Base-by-base conservation (phyloP, 1,284 basidiomycete species). In the Papiliotrema nemorosa region DNA sequence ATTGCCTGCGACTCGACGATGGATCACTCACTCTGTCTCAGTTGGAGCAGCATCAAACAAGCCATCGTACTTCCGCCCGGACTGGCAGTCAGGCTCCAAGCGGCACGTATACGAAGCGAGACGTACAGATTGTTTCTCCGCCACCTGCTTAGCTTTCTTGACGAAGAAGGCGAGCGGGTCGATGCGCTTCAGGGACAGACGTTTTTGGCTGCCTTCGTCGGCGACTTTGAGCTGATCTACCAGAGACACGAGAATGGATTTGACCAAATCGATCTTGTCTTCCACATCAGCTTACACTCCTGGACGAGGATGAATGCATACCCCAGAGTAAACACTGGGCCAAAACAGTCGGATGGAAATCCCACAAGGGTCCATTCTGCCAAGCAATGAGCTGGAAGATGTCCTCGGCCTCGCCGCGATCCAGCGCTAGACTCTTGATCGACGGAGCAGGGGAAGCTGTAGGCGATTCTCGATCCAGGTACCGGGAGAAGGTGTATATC, bases 281-380 rank as follows among this genome's bases (percentile, higher is more conserved):
- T 62, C 1, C 49, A 37, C 46, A 31, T 7, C 13, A 38, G 45
- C 31, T 49, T 47, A 22, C 33, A 29, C 13, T 27, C 44, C 13
- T 37, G 12, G n/a, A n/a, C n/a, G 20, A 16, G n/a, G 41, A 14
- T 5, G 45, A 49, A 22, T 33, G 16, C 82, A 54, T 58, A 92
- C 90, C 85, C 89, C 91, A 93, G 13, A 93, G 75, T 37, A 96
- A 77, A 64, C 88, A 91, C 64, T 94, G 92, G n/a, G 90, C 76
- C 13, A 96, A 72, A 79, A 93, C 86, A 61, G 92, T 89, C 2
- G 91, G 91, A 72, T 94, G 88, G 69, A 88, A 91, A 69, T 94
- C 88, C 26, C 83, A 81, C 39, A 96, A 74, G 1, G 90, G 90
- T 0, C 88, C 89, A 68, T 91, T 93, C 47, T 83, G 79, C 55